phyloP scores from a whole-genome alignment of 345 rosid genomes.

The Citrus sp. region DNA sequence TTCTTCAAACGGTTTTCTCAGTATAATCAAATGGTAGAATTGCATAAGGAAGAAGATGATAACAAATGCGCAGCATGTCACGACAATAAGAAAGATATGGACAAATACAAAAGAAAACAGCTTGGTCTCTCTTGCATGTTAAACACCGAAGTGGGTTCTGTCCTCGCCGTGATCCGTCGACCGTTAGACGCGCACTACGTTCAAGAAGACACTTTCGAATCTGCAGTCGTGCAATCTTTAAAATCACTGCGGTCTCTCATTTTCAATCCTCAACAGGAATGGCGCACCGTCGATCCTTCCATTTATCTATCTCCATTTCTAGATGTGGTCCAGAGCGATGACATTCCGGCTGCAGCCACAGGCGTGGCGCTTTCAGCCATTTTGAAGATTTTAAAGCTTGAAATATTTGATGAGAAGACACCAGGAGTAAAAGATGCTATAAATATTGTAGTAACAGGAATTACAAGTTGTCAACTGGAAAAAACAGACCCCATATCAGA shows the following conservation, averaged over 20 bases:
- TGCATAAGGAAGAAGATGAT: conserved; percentile 20
- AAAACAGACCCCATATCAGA: conserved; percentile 57
- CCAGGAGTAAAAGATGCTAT: conserved; percentile 74
- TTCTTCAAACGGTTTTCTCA: not conserved
- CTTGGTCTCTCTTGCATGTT: conserved; percentile 82
- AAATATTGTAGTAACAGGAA: conserved; percentile 47
- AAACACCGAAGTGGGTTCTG: conserved; percentile 86
- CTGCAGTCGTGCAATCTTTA: conserved; percentile 54
- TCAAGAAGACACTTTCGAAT: conserved; percentile 53
- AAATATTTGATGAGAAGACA: conserved; percentile 71
- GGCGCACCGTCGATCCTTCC: conserved; percentile 76
- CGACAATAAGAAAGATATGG: conserved; percentile 21
- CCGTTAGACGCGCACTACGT: conserved; percentile 42
- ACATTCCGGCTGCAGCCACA: conserved; percentile 75
- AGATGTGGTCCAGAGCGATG: conserved; percentile 76
- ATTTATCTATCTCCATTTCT: conserved; percentile 78
- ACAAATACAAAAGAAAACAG: conserved; percentile 45
- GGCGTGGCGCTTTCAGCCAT: conserved; percentile 59
- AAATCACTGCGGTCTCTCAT: conserved; percentile 75
- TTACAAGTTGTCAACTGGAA: conserved; percentile 81
- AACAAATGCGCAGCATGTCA: conserved; percentile 7
- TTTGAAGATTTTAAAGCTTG: conserved; percentile 58
- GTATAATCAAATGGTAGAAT: not conserved
- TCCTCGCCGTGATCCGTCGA: conserved; percentile 74
- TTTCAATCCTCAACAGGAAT: conserved; percentile 89